Evolutionary conservation across 2,329 filamentous ascomycete species (phyloP), one percentile per base, ranked within the genome.

Genomic region (Mycosphaerella arachidis): DNA sequence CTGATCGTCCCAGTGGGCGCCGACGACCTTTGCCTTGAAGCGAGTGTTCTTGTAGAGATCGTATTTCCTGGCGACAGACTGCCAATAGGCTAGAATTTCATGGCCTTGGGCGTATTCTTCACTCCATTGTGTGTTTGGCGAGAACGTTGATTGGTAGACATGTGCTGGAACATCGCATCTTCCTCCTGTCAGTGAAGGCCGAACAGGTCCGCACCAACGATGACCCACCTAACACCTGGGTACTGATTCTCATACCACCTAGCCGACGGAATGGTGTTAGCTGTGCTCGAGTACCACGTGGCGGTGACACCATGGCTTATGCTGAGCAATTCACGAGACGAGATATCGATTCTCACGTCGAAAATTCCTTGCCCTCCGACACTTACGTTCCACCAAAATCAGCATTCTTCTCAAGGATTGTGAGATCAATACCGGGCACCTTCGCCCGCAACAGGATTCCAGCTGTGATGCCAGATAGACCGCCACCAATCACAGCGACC

Each of bases 71-170:
- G 87, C 86, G 3, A 88, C 72, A 0, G 72, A 72, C 65, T 88
- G 80, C 85, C 86, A 86, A 69, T 91, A 91, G 16, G 83, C 79
- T 6, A 79, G 75, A 60, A 91, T 91, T 71, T 91, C 88, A 0
- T 51, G 50, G 30, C 87, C 87, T 40, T 84, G 82, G 0, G 87
- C 83, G 67, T 89, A 91, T 60, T 86, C 80, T 66, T 89, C 85
- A 0, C 80, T 81, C 88, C 88, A 91, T 64, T 88, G 79, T 0
- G 81, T 82, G 58, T 90, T 90, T 0, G 86, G 86, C 6, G 79
- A 78, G 70, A 89, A 90, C 0, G 84, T 85, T 7, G 82, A 83
- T 68, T 90, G 87, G 66, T 91, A 91, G 20, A 87, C 85, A 70
- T 89, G 85, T 0, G 86, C 82, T 0, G 87, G 86, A 13, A 90